phyloP scores from a whole-genome alignment of 1,284 basidiomycete genomes.

The Cerioporus squamosus region DNA sequence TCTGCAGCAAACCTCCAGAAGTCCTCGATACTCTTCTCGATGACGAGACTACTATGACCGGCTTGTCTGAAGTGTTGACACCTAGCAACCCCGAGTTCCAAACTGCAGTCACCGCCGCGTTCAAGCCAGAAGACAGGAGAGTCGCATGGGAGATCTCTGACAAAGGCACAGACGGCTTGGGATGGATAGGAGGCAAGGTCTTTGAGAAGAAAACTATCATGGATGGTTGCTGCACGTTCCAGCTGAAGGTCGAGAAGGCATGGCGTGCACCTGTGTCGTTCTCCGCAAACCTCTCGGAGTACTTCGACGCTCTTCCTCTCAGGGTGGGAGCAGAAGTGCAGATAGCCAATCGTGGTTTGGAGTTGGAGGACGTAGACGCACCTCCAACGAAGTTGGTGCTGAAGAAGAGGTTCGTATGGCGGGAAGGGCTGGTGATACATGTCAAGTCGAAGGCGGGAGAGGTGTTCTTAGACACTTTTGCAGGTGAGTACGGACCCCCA shows the following conservation, averaged over 20 bases:
- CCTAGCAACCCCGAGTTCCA: not conserved
- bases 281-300: constrained; percentile 9
- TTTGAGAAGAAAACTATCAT: constrained; percentile 28
- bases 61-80: not conserved
- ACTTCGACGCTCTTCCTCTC: constrained; percentile 11
- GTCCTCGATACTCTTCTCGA: too few species aligned
- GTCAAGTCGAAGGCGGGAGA: constrained; percentile 11
- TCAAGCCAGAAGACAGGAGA: constrained; percentile 13
- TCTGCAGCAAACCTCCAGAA: not conserved
- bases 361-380: constrained; percentile 3
- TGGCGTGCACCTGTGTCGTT: constrained; percentile 13
- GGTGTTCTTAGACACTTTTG: not conserved
- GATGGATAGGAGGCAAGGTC: constrained; percentile 44
- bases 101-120: constrained; percentile 2
- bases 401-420: constrained; percentile 14
- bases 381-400: not conserved
- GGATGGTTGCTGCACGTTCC: constrained; percentile 20
- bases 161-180: constrained; percentile 23
- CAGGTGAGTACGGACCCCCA: not conserved
- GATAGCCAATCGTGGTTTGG: constrained; percentile 5
- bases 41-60: not conserved
- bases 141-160: constrained; percentile 23
- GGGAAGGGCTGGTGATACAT: constrained; percentile 3
- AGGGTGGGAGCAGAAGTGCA: constrained; percentile 14
- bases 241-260: constrained; percentile 31